Evolutionary conservation across 2,329 filamentous ascomycete genomes (phyloP).

Genomic region (Daldinia sp.): DNA sequence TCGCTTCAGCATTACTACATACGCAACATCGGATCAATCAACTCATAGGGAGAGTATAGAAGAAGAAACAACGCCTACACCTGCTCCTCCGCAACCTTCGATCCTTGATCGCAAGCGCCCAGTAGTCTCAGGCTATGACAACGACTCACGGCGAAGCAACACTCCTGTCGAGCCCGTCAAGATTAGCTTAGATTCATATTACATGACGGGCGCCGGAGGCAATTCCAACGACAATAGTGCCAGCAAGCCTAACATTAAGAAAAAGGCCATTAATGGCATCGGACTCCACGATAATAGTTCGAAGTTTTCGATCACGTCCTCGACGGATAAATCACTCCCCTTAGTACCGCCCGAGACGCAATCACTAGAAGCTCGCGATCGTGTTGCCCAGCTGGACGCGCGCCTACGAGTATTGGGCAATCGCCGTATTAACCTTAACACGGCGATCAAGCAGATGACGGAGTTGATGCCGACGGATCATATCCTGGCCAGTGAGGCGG

Average conservation of each 20-base stretch:
- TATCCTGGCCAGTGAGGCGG: slow-evolving; percentile 71
- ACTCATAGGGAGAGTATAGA: slow-evolving; percentile 52
- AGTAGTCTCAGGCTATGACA: slow-evolving; percentile 43
- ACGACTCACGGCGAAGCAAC: slow-evolving; percentile 18
- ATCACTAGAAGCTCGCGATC: slow-evolving; percentile 59
- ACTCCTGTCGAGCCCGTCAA: slow-evolving; percentile 41
- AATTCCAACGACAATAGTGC: not conserved
- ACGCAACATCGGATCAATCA: slow-evolving; percentile 60
- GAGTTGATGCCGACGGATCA: slow-evolving; percentile 78
- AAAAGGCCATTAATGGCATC: not conserved
- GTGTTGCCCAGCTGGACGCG: slow-evolving; percentile 72
- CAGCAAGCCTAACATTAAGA: not conserved
- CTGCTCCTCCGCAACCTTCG: slow-evolving; percentile 39
- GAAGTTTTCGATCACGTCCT: not conserved
- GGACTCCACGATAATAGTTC: not conserved
- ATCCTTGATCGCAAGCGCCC: slow-evolving; percentile 54
- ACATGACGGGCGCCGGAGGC: slow-evolving; percentile 13
- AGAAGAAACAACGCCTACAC: slow-evolving; percentile 49
- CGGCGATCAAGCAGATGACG: slow-evolving; percentile 78
- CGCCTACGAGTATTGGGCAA: slow-evolving; percentile 71
- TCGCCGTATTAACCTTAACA: slow-evolving; percentile 74
- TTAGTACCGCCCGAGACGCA: slow-evolving; percentile 6
- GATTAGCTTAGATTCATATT: slow-evolving; percentile 46
- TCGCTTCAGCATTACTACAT: slow-evolving; percentile 71
- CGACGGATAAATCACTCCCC: slow-evolving; percentile 65